phyloP scores from a whole-genome alignment of 2,329 filamentous ascomycete species.

The Calonectria crousiana region DNA sequence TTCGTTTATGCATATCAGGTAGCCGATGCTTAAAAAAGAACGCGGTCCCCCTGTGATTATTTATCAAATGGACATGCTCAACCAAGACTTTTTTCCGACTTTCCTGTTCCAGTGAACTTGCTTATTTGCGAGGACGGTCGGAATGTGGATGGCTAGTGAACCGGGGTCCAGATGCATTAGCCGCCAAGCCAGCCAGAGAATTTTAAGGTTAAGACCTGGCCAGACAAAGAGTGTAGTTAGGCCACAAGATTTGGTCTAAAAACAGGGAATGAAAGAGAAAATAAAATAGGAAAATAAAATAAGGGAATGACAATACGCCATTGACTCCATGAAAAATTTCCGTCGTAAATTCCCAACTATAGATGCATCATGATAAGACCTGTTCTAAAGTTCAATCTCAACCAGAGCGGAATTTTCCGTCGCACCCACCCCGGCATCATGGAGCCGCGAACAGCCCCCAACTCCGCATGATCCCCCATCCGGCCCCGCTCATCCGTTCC shows the following conservation, averaged over 20 bases:
- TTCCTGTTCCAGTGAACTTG: not conserved
- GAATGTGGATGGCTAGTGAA: not conserved
- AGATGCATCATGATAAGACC: not conserved
- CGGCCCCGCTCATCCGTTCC: not conserved
- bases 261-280: not conserved
- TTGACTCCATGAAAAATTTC: not conserved
- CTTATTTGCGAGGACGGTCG: not conserved
- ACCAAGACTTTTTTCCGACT: not conserved
- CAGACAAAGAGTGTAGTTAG: not conserved
- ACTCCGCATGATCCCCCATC: not conserved
- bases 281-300: too few relatives aligned
- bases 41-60: not conserved
- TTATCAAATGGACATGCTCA: not conserved
- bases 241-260: not conserved
- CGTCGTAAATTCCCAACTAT: not conserved
- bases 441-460: not conserved
- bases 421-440: not conserved
- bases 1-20: not conserved
- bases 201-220: not conserved
- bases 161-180: not conserved
- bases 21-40: not conserved
- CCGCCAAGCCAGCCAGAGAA: not conserved
- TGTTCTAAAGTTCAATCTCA: not conserved
- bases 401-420: not conserved
- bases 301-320: too few relatives aligned